Evolutionary conservation across 1,139 yeast species (phyloP), one percentile per base, ranked within the genome.

Genomic region (Pichia sp.): DNA sequence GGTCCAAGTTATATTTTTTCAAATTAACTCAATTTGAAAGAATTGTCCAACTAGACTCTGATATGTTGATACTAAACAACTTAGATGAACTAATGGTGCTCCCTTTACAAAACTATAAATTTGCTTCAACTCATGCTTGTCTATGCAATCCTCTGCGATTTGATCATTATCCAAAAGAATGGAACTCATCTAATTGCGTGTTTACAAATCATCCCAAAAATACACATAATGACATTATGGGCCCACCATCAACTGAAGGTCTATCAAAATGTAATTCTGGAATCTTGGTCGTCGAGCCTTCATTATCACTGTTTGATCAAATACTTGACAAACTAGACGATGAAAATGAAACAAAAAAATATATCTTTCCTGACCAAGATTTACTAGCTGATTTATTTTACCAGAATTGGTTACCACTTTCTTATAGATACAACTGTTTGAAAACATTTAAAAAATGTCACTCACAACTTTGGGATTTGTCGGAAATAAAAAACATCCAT

Each of bases 101-200:
- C 30, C 63, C 64, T 18, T 59, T 74, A 34, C 53, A 55, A 7
- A 50, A 57, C 3, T 39, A 46, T 12, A 69, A 67, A 2, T 77
- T 77, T 62, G 82, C 80, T 0, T 80, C 81, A 0, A 61, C 76
- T n/a, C 79, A 77, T 55, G 82, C 82, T 2, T 77, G 83, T 59
- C 78, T 76, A 22, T 77, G 82, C 61, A 77, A 77, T 53, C 82
- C 83, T 3, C 66, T 71, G 59, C 59, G 68, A 25, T 69, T 70
- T 52, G 56, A 68, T 1, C 79, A 77, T 55, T 77, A 77, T 53
- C 83, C 83, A n/a, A 52, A 56, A 43, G 66, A 73, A 52, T 77
- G 82, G 82, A 54, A 66, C 4, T 64, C 67, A 2, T 67, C 63
- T 40, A 76, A 77, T 56, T 77, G 83, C 54, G 72, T 73, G 1